Evolutionary conservation across 2,329 filamentous ascomycete genomes (phyloP).

Genomic region (Didymella lethalis): DNA sequence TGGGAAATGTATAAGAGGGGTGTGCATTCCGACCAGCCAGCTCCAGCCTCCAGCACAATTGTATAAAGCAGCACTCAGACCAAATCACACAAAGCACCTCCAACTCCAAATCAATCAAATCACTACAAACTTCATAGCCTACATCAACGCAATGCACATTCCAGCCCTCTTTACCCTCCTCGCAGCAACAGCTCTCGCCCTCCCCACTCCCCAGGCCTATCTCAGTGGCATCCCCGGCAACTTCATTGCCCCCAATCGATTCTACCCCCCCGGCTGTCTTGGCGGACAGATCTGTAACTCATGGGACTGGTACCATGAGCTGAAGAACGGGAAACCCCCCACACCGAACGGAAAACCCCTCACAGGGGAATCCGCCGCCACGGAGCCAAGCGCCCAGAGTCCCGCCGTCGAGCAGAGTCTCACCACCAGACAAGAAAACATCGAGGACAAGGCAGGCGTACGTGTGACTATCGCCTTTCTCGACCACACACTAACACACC

Average conservation of each 20-base stretch:
- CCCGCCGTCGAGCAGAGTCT: background rate
- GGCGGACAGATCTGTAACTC: background rate
- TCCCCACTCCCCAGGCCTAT: background rate
- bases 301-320: too few relatives aligned
- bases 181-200: constrained; percentile 14
- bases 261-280: background rate
- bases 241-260: background rate
- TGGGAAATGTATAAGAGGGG: constrained; percentile 19
- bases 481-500: background rate
- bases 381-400: background rate
- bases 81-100: background rate
- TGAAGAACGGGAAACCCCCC: background rate
- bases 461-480: too few relatives aligned
- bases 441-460: background rate
- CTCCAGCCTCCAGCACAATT: constrained; percentile 8
- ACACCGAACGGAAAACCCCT: background rate
- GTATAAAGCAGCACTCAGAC: background rate
- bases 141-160: constrained; percentile 20
- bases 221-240: background rate
- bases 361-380: background rate
- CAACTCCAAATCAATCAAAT: too few relatives aligned
- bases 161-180: constrained; percentile 18
- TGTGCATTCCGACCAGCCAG: constrained; percentile 15
- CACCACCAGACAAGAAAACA: background rate
- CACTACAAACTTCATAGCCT: background rate